Base-by-base conservation (phyloP, 2,329 filamentous ascomycete species). In the Taxawa tesnikishii region DNA sequence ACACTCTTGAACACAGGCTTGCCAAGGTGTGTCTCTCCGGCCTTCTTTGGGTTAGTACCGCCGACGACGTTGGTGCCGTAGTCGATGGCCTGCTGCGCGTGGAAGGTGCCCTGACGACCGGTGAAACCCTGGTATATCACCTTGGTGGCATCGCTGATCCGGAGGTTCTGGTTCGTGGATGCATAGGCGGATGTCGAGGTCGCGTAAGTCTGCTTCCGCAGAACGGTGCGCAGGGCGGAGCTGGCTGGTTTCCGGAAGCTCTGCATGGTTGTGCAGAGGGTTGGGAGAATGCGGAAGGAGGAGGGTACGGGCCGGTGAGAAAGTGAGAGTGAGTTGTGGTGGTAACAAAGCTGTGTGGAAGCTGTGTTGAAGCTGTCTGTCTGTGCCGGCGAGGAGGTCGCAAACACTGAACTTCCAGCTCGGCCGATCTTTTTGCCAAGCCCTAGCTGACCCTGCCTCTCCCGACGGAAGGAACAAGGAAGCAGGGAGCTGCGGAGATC, bases 21-120 rank as follows among this genome's bases (percentile, higher is more conserved):
- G 56, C 77, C 84, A 42, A 98, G 76, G 63, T 98, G 90, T 56
- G 75, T 79, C 51, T 74, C 65, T 54, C 90, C 90, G 45, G 90
- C 90, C 71, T 98, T 98, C 74, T 94, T 96, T 57, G 90, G 90
- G 70, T 96, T 96, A 55, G 88, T 96, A 56, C 90, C 90, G 60
- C 90, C 90, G 46, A 98, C 85, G 46, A 98, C 84, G 59, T 94
- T 88, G 51, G 90, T 98, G 59, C 88, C 90, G 65, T 98, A 98
- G 62, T 93, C 90, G 63, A 98, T 94, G 47, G 90, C 90, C 68
- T 94, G 87, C 60, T 84, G 74, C 46, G 90, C 90, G 63, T 98
- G 90, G 73, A 98, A 98, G 50, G 88, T 96, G 48, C 45, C 39
- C 37, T 53, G 51, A 40, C 46, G 50, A 59, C 88, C 88, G 36